Evolutionary conservation across 2,329 filamentous ascomycete genomes (phyloP), one percentile per base, ranked within the genome.

Genomic region (Aureobasidium pullulans): DNA sequence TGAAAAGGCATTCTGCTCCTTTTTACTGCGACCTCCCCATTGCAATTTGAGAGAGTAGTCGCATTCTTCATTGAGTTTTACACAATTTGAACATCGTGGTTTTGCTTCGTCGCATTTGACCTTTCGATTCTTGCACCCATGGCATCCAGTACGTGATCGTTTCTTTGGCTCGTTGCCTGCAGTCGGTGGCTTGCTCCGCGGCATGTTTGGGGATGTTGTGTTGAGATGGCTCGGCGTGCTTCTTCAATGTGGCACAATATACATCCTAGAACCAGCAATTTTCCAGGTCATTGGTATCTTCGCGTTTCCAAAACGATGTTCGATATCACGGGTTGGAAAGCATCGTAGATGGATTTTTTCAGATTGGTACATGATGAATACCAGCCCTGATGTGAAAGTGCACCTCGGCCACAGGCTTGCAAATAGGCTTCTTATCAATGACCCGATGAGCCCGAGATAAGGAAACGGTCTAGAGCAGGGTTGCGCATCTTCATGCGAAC

Each of bases 31-130:
- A 4, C 88, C 88, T 62, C 87, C 86, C 89, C 89, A 93, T 67
- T 92, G 92, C 64, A 93, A 75, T 34, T 87, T 82, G 66, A 93
- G 88, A 66, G 84, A 89, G 71, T 92, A 93, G 72, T 94, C 89
- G 75, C 89, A 94, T 48, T 76, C 75, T 69, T 90, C 87, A 62
- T 85, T 84, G 63, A 86, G 84, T 62, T 84, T 84, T 66, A 84
- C 79, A 72, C 89, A 93, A 68, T 90, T 91, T 50, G 81, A 68
- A 72, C 89, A 93, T 62, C 73, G 75, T 13, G 89, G 89, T 64
- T 86, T 87, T 69, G 88, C 85, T 71, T 93, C 89, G 63, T 87
- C 88, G 73, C 89, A 93, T 77, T 92, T 92, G 63, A 89, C 83
- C 72, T 89, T 93, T 62, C 87, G 82, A 63, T 82, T 81, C 75